Percentiles rank a stretch among this genome's conserved stretches.
Evolutionary conservation across 306 rosid genomes (phyloP).

Genomic region (Quercus gilva): DNA sequence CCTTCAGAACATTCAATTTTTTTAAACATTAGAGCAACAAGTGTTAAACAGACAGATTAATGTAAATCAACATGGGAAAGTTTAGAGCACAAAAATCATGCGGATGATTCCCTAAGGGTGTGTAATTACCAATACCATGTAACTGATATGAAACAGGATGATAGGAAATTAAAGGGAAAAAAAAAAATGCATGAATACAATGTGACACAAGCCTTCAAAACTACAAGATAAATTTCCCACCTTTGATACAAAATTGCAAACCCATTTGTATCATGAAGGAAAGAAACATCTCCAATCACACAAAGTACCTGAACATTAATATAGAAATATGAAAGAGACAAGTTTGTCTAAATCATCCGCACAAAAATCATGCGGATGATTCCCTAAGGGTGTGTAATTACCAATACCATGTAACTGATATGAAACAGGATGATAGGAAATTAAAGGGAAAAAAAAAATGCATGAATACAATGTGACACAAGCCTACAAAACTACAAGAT

Average conservation of each 20-base stretch:
- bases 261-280: conserved; percentile 91
- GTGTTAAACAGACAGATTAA: not conserved
- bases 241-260: conserved; percentile 75
- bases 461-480: conserved; percentile 8
- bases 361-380: not conserved
- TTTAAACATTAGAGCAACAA: conserved; percentile 17
- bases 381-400: not conserved
- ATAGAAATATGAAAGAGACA: conserved; percentile 13
- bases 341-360: too few species aligned
- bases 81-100: not conserved
- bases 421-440: conserved; percentile 2
- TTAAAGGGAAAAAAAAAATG: not conserved
- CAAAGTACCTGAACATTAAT: conserved; percentile 65
- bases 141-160: not conserved
- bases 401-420: too few species aligned
- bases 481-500: conserved; percentile 16
- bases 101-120: not conserved
- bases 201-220: conserved; percentile 17
- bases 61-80: not conserved
- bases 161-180: not conserved
- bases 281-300: conserved; percentile 88
- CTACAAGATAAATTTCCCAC: conserved; percentile 39
- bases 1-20: conserved; percentile 44
- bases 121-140: not conserved
- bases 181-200: conserved; percentile 3